Evolutionary conservation across 441 rosid genomes (phyloP).

Genomic region (Raphanus hybrid): DNA sequence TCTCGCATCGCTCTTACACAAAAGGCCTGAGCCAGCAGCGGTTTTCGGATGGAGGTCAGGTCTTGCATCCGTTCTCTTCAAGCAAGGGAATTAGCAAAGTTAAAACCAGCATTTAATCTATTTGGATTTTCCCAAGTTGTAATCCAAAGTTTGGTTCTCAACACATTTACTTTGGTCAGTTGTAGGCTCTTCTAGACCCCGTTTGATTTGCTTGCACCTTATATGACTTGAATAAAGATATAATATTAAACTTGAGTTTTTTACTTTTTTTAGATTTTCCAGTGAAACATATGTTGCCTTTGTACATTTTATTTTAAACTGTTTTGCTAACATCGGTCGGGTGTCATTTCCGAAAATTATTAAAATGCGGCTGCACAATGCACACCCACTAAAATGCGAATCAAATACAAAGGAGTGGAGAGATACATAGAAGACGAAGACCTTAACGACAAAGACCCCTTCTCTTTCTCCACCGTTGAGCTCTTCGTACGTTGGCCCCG

Average conservation of each 20-base stretch:
- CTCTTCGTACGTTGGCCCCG: constrained; percentile 11
- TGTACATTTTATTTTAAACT: not conserved
- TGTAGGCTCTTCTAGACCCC: constrained; percentile 11
- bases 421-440: constrained; percentile 15
- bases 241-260: constrained; percentile 1
- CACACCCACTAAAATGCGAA: constrained; percentile 30
- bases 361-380: not conserved
- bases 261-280: not conserved
- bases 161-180: constrained; percentile 22
- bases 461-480: constrained; percentile 43
- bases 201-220: constrained; percentile 12
- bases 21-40: constrained; percentile 56
- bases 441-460: constrained; percentile 26
- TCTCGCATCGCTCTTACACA: constrained; percentile 58
- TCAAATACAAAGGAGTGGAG: constrained; percentile 26
- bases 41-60: constrained; percentile 70
- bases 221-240: constrained; percentile 13
- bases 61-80: constrained; percentile 75
- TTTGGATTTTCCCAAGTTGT: not conserved
- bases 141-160: constrained; percentile 23
- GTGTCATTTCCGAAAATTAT: not conserved
- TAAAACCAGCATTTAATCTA: not conserved
- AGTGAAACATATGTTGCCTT: not conserved
- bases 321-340: not conserved
- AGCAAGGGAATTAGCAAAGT: constrained; percentile 53